Evolutionary conservation across 1,284 basidiomycete genomes (phyloP).

Genomic region (Sphagnurus paluster): DNA sequence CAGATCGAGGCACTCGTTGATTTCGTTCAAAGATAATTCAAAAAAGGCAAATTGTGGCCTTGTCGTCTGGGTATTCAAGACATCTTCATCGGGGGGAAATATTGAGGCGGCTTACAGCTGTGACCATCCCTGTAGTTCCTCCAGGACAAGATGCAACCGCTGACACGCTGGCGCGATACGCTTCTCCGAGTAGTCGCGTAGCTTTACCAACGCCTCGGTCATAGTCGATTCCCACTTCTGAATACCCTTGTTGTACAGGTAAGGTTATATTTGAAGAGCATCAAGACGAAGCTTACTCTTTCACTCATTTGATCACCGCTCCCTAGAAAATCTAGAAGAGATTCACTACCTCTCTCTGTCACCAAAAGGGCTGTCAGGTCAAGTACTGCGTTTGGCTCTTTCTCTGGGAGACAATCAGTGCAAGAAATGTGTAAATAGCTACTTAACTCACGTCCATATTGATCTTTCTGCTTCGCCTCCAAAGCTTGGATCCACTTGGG

Average conservation of each 20-base stretch:
- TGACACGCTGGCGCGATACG: slow-evolving; percentile 72
- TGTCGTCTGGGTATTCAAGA: slow-evolving; percentile 17
- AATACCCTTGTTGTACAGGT: slow-evolving; percentile 49
- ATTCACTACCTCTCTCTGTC: slow-evolving; percentile 67
- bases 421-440: slow-evolving; percentile 7
- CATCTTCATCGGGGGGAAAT: slow-evolving; percentile 5
- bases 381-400: slow-evolving; percentile 59
- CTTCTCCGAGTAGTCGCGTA: slow-evolving; percentile 73
- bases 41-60: slow-evolving; percentile 55
- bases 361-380: slow-evolving; percentile 73
- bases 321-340: slow-evolving; percentile 69
- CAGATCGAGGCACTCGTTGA: slow-evolving; percentile 52
- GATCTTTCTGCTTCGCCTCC: slow-evolving; percentile 59
- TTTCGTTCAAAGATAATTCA: slow-evolving; percentile 48
- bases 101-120: slow-evolving; percentile 51
- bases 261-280: slow-evolving; percentile 20
- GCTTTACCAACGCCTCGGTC: slow-evolving; percentile 63
- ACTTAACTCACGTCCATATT: slow-evolving; percentile 60
- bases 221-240: slow-evolving; percentile 80
- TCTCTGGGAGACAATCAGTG: slow-evolving; percentile 38
- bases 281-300: slow-evolving; percentile 48
- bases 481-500: slow-evolving; percentile 68
- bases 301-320: slow-evolving; percentile 80
- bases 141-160: slow-evolving; percentile 68
- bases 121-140: slow-evolving; percentile 77